These are phyloP conservation scores for Cryptococcus sp. DNA, from an alignment of 1,284 basidiomycete species.

Conservation along the genomic window DNA sequence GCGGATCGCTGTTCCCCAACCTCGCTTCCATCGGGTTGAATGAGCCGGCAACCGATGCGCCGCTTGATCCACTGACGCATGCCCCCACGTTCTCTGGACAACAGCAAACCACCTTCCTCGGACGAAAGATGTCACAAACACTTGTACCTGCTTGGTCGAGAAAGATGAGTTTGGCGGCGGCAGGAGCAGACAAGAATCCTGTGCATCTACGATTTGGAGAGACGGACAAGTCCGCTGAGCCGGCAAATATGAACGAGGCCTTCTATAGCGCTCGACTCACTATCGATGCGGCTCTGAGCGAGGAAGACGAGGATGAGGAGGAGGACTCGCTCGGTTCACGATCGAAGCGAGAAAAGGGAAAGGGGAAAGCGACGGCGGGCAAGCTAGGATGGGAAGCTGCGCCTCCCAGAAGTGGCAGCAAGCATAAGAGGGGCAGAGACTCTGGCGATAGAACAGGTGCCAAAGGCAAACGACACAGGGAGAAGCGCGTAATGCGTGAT, in stretches of 20 bases:
- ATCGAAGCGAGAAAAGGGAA: conserved; percentile 19
- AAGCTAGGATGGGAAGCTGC: conserved; percentile 28
- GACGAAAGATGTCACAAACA: conserved; percentile 21
- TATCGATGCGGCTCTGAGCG: conserved; percentile 27
- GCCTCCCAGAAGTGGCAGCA: conserved; percentile 15
- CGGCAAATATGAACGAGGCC: conserved; percentile 21
- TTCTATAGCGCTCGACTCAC: conserved; percentile 28
- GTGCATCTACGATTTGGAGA: conserved; percentile 31
- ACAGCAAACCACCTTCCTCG: conserved; percentile 27
- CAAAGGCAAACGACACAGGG: conserved; percentile 19
- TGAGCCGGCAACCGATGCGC: conserved; percentile 14
- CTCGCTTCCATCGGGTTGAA: conserved; percentile 16
- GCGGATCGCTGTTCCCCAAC: conserved; percentile 15
- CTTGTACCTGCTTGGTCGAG: conserved; percentile 31
- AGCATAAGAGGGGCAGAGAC: conserved; percentile 11
- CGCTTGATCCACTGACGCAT: conserved; percentile 16
- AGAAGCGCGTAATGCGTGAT: conserved; percentile 26
- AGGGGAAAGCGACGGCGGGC: conserved; percentile 13
- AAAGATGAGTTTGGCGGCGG: conserved; percentile 26
- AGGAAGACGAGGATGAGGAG: conserved; percentile 26
- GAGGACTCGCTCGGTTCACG: background rate
- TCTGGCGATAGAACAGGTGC: conserved; percentile 3
- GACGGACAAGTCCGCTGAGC: conserved; percentile 9
- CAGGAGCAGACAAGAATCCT: conserved; percentile 24
- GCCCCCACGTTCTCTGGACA: conserved; percentile 12